phyloP scores from a whole-genome alignment of 345 rosid species.

The Physaria fendleri region DNA sequence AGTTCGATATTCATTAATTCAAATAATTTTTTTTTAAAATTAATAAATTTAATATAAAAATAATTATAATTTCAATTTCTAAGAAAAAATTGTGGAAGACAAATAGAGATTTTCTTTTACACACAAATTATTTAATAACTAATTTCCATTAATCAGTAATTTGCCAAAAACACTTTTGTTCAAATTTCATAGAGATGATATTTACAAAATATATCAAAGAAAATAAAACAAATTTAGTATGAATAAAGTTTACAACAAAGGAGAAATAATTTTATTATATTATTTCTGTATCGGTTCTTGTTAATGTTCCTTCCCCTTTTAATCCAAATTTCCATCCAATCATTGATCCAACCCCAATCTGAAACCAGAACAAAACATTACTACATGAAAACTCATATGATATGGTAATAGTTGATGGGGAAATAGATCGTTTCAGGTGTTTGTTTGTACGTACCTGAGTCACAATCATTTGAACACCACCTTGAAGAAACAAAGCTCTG shows the following conservation, averaged over 20 bases:
- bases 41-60: neutral
- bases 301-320: constrained; percentile 19
- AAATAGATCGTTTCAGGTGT: neutral
- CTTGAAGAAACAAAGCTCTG: constrained; percentile 28
- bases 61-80: too few relatives aligned
- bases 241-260: neutral
- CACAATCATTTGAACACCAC: constrained; percentile 36
- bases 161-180: neutral
- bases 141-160: neutral
- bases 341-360: constrained; percentile 25
- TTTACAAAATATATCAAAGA: too few relatives aligned
- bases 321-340: constrained; percentile 27
- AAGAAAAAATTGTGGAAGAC: neutral
- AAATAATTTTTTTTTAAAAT: neutral
- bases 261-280: too few relatives aligned
- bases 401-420: too few relatives aligned
- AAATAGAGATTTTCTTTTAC: neutral
- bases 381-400: too few relatives aligned
- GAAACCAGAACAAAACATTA: neutral
- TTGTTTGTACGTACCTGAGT: constrained; percentile 26
- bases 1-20: neutral
- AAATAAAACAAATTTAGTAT: too few relatives aligned
- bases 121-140: neutral
- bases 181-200: neutral
- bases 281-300: neutral